Conservation (phyloP, 2,329 filamentous ascomycete species). For the Graphiopsis chlorocephala region DNA sequence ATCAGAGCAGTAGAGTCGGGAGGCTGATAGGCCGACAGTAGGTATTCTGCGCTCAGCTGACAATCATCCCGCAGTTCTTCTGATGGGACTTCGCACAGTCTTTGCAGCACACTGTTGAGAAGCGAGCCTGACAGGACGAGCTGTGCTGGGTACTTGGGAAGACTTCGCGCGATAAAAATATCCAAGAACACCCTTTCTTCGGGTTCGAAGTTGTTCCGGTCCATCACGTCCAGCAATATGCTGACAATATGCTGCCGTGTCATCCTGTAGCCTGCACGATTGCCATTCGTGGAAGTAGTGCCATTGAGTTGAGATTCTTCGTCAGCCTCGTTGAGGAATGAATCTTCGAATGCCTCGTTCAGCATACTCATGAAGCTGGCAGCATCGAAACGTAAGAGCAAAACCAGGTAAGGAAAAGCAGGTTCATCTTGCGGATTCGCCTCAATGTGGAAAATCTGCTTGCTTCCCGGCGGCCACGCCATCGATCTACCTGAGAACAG, state of each 20-base stretch:
- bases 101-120: constrained; percentile 73
- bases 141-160: constrained; percentile 96
- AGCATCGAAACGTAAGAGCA: constrained; percentile 83
- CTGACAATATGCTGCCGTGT: constrained; percentile 91
- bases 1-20: constrained; percentile 75
- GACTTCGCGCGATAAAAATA: constrained; percentile 95
- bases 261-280: constrained; percentile 43
- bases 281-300: constrained; percentile 25
- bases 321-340: constrained; percentile 73
- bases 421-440: constrained; percentile 58
- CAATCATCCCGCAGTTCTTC: constrained; percentile 84
- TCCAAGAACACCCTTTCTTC: constrained; percentile 91
- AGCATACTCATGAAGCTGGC: constrained; percentile 90
- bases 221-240: constrained; percentile 89
- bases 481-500: constrained; percentile 82
- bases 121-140: constrained; percentile 85
- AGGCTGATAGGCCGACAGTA: constrained; percentile 89
- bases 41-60: constrained; percentile 93
- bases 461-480: constrained; percentile 67
- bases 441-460: constrained; percentile 60
- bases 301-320: constrained; percentile 47
- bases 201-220: constrained; percentile 66
- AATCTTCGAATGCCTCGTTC: constrained; percentile 96
- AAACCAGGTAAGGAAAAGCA: constrained; percentile 79
- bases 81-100: constrained; percentile 81